These are phyloP conservation scores for Castanopsis chinensis DNA, from an alignment of 306 rosid species.

Conservation along the genomic window DNA sequence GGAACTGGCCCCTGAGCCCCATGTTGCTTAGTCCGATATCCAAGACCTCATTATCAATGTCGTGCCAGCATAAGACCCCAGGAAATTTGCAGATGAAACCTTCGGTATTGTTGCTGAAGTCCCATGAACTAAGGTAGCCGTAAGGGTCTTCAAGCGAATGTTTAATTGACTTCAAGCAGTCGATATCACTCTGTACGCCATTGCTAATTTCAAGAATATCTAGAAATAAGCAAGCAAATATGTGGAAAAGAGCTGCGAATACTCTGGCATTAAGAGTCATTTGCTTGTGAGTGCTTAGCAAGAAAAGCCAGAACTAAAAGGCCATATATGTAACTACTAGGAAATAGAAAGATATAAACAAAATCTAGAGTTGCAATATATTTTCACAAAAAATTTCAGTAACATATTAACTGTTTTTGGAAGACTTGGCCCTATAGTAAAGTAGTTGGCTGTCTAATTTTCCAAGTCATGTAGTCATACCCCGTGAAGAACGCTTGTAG, in stretches of 20 bases:
- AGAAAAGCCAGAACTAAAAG: too few species aligned
- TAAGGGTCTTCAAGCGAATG: constrained; percentile 47
- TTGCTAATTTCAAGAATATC: neutral
- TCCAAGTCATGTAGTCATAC: too few species aligned
- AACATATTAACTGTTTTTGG: too few species aligned
- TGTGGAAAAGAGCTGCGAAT: neutral
- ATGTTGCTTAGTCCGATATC: constrained; percentile 51
- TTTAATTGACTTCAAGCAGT: constrained; percentile 52
- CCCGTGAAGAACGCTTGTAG: too few species aligned
- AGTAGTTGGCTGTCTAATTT: too few species aligned
- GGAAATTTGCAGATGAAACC: constrained; percentile 62
- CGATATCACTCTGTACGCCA: constrained; percentile 34
- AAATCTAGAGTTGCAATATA: too few species aligned
- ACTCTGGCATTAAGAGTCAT: too few species aligned
- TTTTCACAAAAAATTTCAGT: too few species aligned
- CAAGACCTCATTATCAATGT: constrained; percentile 64
- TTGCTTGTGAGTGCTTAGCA: too few species aligned
- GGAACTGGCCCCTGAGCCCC: constrained; percentile 81
- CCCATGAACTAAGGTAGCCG: constrained; percentile 52
- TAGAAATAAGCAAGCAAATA: constrained; percentile 7
- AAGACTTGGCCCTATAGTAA: too few species aligned
- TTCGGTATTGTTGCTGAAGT: constrained; percentile 55
- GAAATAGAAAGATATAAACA: too few species aligned
- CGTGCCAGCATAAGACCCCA: constrained; percentile 89
- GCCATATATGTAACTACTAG: too few species aligned